Evolutionary conservation across 768 basidiomycete species (phyloP).

Genomic region (Boletus reticulatus): DNA sequence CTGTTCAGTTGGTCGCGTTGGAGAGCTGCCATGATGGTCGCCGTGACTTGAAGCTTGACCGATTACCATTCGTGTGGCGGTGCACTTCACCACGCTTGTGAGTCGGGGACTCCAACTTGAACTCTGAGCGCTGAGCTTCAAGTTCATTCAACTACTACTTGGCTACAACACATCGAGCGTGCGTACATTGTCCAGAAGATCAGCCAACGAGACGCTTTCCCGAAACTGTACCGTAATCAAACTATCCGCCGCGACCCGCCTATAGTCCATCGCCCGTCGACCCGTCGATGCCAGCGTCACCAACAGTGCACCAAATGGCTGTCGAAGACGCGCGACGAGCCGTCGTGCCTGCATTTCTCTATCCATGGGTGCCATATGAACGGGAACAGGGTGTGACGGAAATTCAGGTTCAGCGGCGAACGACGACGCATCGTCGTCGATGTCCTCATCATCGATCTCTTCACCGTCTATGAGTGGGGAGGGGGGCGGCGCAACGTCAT

Average conservation of each 20-base stretch:
- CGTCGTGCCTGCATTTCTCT: background rate
- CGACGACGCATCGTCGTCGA: background rate
- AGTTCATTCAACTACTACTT: too few species aligned
- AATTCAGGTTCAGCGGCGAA: background rate
- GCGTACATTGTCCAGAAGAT: background rate
- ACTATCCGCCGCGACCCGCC: slow-evolving; percentile 2
- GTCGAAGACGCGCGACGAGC: background rate
- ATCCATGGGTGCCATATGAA: background rate
- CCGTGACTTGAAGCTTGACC: too few species aligned
- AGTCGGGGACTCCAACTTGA: too few species aligned
- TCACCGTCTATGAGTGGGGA: background rate
- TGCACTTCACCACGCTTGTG: too few species aligned
- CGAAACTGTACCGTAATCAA: background rate
- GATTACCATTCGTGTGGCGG: background rate
- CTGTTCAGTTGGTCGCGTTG: slow-evolving; percentile 18
- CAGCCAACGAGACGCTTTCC: background rate
- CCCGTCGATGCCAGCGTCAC: background rate
- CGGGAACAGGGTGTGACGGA: too few species aligned
- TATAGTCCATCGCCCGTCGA: background rate
- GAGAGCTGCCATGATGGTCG: background rate
- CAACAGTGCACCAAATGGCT: slow-evolving; percentile 1
- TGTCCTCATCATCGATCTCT: background rate
- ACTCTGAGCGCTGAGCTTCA: too few species aligned
- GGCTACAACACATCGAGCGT: background rate
- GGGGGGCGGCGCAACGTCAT: background rate